Base-by-base conservation (phyloP, 2,329 filamentous ascomycete species). In the Beauveria australis region DNA sequence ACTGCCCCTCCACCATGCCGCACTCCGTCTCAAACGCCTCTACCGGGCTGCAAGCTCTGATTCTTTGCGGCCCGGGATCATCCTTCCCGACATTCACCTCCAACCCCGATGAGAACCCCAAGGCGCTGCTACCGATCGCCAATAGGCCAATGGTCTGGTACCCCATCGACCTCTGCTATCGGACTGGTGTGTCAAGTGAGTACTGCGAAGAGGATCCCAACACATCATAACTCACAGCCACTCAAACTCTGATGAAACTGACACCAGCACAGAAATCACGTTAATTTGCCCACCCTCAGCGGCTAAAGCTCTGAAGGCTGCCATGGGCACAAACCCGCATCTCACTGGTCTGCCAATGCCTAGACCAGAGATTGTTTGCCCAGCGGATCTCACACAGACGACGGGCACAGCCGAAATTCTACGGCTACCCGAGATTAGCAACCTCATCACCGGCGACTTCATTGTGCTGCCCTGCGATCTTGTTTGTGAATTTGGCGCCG, bases 91-190 rank as follows among this genome's bases (percentile, higher is more conserved):
- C 90, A 1, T 93, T 94, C 71, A 92, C 89, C 2, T 87, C 89
- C 3, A 90, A 87, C 63, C 88, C 89, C 5, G 86, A 89, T 74
- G 88, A 92, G 70, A 87, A 89, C 63, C 89, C 90, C 10, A 94
- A 94, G 75, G 89, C 90, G 10, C 81, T 94, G 24, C 76, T 94
- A 8, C 90, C 90, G 6, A 89, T 94, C 62, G 90, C 90, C 41
- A 94, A 94, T 72, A 77, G 90, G 66, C 90, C 90, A 1, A 94
- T 94, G 90, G 87, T 94, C 51, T 93, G 91, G 89, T 94, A 94
- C 72, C 87, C 90, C 6, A 83, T 94, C 46, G 89, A 93, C 68
- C 93, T 91, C 76, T 93, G 89, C 74, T 89, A 91, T 70, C 85
- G 89, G 43, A 89, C 88, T 72, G 89, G 90, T 66, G 84, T 92